Conservation (phyloP, 305 asterid genomes). For the Fraxinus albicans region DNA sequence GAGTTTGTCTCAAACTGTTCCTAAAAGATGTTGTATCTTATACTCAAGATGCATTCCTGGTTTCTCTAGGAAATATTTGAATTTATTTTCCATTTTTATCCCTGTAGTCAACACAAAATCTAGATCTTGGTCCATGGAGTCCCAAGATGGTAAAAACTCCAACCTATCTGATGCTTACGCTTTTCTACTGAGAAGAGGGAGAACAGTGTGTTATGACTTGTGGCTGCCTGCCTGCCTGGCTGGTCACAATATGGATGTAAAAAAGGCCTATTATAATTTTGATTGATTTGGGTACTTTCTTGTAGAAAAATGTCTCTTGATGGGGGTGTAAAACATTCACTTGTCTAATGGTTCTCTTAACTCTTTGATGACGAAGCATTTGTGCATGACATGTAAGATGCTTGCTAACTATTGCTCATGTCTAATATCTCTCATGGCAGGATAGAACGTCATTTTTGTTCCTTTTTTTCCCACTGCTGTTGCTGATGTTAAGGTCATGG, state of each 20-base stretch:
- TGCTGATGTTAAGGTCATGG: constrained; percentile 68
- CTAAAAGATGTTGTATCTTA: not conserved
- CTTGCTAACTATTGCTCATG: constrained; percentile 10
- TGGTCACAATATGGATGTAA: not conserved
- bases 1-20: not conserved
- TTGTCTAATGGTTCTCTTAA: not conserved
- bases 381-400: not conserved
- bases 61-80: not conserved
- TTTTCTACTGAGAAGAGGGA: not conserved
- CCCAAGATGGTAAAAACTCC: constrained; percentile 7
- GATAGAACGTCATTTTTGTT: constrained; percentile 90
- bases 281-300: not conserved
- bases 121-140: constrained; percentile 4
- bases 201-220: not conserved
- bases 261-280: not conserved
- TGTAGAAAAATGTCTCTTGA: not conserved
- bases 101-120: not conserved
- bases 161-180: not conserved
- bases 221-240: not conserved
- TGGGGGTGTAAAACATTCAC: not conserved
- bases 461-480: constrained; percentile 71
- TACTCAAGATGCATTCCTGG: not conserved
- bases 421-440: constrained; percentile 48
- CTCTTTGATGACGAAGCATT: not conserved
- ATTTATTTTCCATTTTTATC: not conserved